Percentiles rank a stretch among this genome's conserved stretches.
These are phyloP conservation scores for Calycina herbarum DNA, from an alignment of 2,329 filamentous ascomycete species.

Conservation along the genomic window DNA sequence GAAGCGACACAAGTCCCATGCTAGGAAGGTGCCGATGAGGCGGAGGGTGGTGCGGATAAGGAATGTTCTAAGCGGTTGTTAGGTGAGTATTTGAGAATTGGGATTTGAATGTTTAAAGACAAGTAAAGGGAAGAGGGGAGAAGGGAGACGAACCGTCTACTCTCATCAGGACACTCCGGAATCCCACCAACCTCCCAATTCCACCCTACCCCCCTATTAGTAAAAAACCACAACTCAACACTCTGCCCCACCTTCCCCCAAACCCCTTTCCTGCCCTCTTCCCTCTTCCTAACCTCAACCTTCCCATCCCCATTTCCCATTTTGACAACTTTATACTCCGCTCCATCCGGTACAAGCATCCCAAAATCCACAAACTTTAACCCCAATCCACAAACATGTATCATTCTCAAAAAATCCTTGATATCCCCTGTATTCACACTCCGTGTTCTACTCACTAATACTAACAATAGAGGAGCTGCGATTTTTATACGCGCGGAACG, in stretches of 20 bases:
- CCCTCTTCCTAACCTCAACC: background rate
- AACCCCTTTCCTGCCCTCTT: background rate
- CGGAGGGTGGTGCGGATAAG: background rate
- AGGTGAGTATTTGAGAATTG: no score
- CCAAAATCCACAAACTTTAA: constrained; percentile 17
- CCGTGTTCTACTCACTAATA: background rate
- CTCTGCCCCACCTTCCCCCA: constrained; percentile 7
- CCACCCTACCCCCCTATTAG: constrained; percentile 15
- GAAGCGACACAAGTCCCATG: background rate
- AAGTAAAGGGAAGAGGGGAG: background rate
- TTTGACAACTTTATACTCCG: background rate
- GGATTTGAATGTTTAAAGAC: background rate
- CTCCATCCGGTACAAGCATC: constrained; percentile 3
- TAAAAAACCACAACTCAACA: constrained; percentile 16
- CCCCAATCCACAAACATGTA: constrained; percentile 9
- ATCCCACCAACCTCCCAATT: constrained; percentile 19
- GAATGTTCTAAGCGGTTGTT: background rate
- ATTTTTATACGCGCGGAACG: background rate
- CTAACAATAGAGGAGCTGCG: background rate
- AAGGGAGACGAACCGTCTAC: background rate
- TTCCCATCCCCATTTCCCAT: background rate
- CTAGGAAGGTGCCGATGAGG: background rate
- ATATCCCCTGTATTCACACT: background rate
- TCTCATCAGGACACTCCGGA: constrained; percentile 8
- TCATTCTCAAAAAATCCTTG: constrained; percentile 12